Base-by-base conservation (phyloP, 257 asterid genomes). In the Thymus quinquecostatus region DNA sequence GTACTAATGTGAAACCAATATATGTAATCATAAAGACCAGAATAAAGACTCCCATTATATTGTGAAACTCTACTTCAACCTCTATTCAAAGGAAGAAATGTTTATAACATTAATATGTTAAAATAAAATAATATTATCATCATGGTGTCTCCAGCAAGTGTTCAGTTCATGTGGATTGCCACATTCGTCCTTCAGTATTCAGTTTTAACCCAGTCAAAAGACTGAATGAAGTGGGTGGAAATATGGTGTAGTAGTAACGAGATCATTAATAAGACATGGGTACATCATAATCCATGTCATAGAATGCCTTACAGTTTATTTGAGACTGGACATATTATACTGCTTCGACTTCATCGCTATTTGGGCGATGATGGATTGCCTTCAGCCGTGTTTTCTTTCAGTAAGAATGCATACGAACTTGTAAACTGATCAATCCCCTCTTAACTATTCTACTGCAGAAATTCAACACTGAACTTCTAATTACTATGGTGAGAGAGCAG, bases 401-500 rank as follows among this genome's bases (percentile, higher is more conserved):
- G 13, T 10, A 33, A 9, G 68, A 65, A 59, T 55, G 40, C 3
- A 36, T 36, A 5, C 5, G 40, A 40, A 78, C 29, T 21, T 53
- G 49, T 43, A 14, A 33, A 72, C 50, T 82, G 29, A 75, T 10
- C 65, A 64, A 60, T 68, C 40, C 71, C 41, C 32, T 61, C 48
- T 67, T 40, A 21, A 50, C 69, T 56, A 61, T 64, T 51, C 33
- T 12, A 47, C 75, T 86, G 83, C 89, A 93, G 99, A 82, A 94
- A 80, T 85, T 81, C 82, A 91, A 94, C 72, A 88, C 97, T 0
- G 91, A 86, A 74, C 88, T 94, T 80, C 77, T 91, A 51, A 80
- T 89, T 55, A 74, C 69, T 72, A 89, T 94, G 97, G 89, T 91
- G 72, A 81, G 99, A 53, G 84, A 87, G 72, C 97, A 91, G 81